A percentile compares a stretch with the other conserved stretches of the same genome.
These are phyloP conservation scores for Choanephora cucurbitarum DNA, from an alignment of 371 early-diverging fungal species.

Conservation along the genomic window DNA sequence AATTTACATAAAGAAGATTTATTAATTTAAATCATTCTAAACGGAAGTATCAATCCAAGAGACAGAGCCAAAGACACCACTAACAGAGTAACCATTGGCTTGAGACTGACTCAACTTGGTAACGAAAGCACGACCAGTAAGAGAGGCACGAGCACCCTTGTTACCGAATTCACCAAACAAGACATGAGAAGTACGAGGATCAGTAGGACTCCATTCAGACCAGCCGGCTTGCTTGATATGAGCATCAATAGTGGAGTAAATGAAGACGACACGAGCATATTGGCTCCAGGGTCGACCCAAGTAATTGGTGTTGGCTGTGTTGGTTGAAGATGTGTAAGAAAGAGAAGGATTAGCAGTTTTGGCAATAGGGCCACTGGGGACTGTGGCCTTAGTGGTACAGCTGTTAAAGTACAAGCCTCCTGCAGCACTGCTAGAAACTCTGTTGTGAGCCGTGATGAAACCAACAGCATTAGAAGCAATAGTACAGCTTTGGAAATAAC, in stretches of 20 bases:
- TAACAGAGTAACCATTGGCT: too few relatives aligned
- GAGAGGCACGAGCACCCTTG: slow-evolving; percentile 17
- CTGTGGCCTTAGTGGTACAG: slow-evolving; percentile 10
- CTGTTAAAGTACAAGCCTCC: slow-evolving; percentile 20
- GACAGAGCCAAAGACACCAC: too few relatives aligned
- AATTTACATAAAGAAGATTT: too few relatives aligned
- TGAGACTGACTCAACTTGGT: too few relatives aligned
- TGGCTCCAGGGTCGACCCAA: slow-evolving; percentile 36
- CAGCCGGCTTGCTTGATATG: slow-evolving; percentile 30
- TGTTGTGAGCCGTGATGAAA: slow-evolving; percentile 25
- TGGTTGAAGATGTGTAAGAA: slow-evolving; percentile 13
- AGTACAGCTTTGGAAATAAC: slow-evolving; percentile 32
- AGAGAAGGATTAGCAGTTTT: slow-evolving; percentile 5
- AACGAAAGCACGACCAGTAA: too few relatives aligned
- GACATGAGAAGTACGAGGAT: slow-evolving; percentile 18
- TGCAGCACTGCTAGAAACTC: slow-evolving; percentile 9
- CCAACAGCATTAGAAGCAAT: slow-evolving; percentile 28
- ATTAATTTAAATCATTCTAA: too few relatives aligned
- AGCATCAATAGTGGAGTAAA: slow-evolving; percentile 21
- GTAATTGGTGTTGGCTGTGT: slow-evolving; percentile 6
- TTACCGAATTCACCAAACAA: slow-evolving; percentile 31
- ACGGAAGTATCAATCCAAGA: too few relatives aligned
- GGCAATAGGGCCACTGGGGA: slow-evolving; percentile 21
- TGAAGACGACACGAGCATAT: slow-evolving; percentile 34
- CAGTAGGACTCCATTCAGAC: slow-evolving; percentile 16